A percentile compares a stretch with the other conserved stretches of the same genome.
phyloP scores from a whole-genome alignment of 202 grass and related monocot genomes.

The Musa balbisiana region DNA sequence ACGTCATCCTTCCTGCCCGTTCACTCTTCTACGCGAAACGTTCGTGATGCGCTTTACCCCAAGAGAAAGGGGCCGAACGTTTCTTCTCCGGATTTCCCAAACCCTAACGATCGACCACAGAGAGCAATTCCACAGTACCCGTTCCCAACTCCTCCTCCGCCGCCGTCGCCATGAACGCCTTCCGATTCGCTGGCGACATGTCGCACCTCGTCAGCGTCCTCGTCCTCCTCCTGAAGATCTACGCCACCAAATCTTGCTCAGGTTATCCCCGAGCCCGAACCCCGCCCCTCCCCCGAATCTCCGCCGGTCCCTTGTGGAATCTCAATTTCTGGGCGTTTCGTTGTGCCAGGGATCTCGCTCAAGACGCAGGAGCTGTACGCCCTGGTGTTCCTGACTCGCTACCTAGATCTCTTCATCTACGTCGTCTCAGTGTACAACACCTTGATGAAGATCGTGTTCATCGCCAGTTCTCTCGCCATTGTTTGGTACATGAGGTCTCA shows the following conservation, averaged over 20 bases:
- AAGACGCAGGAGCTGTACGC: constrained; percentile 98
- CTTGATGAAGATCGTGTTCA: constrained; percentile 95
- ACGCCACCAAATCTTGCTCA: constrained; percentile 95
- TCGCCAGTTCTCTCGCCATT: constrained; percentile 68
- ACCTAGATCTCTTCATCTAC: constrained; percentile 82
- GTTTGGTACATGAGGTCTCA: constrained; percentile 93
- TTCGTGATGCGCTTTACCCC: neutral
- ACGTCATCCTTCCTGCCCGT: neutral
- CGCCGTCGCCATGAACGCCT: constrained; percentile 61
- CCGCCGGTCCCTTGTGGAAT: neutral
- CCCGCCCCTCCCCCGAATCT: neutral
- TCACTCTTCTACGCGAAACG: neutral
- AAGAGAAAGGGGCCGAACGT: neutral
- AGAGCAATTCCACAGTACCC: neutral
- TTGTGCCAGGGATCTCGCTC: constrained; percentile 66
- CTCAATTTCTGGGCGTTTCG: neutral
- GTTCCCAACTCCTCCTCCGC: neutral
- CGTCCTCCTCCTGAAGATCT: constrained; percentile 99
- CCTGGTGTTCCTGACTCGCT: constrained; percentile 73
- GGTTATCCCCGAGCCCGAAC: constrained; percentile 29
- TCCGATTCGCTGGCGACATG: constrained; percentile 91
- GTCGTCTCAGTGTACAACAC: constrained; percentile 90
- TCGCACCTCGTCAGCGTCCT: constrained; percentile 93
- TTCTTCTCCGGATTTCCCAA: neutral
- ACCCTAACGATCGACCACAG: neutral